Percentiles rank a stretch among this genome's conserved stretches.
These are phyloP conservation scores for Seminavis robusta DNA, from an alignment of 108 stramenopile species.

Conservation along the genomic window DNA sequence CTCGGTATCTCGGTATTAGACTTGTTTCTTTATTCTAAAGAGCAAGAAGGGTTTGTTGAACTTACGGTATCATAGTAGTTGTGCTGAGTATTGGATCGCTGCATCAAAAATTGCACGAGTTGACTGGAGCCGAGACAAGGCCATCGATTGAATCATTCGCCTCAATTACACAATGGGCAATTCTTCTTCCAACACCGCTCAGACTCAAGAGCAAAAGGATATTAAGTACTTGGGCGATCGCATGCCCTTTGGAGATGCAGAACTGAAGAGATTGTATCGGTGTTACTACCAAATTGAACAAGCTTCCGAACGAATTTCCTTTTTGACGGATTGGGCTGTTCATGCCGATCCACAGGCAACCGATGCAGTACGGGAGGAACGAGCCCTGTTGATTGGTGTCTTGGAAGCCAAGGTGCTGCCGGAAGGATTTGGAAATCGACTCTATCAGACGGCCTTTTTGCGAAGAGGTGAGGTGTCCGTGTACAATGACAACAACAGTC, in stretches of 20 bases:
- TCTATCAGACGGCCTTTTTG: conserved; percentile 35
- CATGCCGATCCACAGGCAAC: not conserved
- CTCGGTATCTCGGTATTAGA: too few species aligned
- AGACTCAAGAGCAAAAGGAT: conserved; percentile 26
- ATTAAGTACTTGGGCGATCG: conserved; percentile 44
- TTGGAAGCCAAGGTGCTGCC: conserved; percentile 35
- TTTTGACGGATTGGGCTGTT: conserved; percentile 30
- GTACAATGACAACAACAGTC: conserved; percentile 11
- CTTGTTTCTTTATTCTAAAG: too few species aligned
- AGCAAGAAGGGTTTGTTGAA: too few species aligned
- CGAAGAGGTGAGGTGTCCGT: not conserved
- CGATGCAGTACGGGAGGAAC: conserved; percentile 4
- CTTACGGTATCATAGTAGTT: too few species aligned
- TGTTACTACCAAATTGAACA: conserved; percentile 18
- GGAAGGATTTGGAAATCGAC: conserved; percentile 25
- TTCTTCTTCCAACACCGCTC: not conserved
- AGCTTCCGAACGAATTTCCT: conserved; percentile 10
- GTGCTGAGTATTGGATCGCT: too few species aligned
- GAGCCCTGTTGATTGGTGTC: conserved; percentile 17
- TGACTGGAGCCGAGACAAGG: too few species aligned
- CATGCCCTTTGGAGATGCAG: conserved; percentile 56
- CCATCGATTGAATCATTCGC: too few species aligned
- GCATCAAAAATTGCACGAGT: too few species aligned
- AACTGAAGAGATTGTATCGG: conserved; percentile 38
- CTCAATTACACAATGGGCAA: conserved; percentile 25